A percentile compares a stretch with the other conserved stretches of the same genome.
Conservation (phyloP, 2,329 filamentous ascomycete genomes). For the Magnaporthiopsis incrustans region DNA sequence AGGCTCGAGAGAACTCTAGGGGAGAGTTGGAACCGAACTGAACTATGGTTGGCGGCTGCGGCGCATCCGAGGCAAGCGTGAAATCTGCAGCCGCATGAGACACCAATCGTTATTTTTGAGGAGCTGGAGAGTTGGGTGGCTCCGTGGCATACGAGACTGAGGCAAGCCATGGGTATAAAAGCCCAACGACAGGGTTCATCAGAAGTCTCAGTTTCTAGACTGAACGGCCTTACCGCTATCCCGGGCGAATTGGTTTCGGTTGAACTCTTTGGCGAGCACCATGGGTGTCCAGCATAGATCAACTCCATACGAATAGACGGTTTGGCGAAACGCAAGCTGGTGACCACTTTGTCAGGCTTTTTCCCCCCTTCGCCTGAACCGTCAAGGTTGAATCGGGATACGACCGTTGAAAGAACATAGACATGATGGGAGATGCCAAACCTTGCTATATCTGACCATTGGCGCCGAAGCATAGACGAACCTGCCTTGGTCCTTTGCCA, state of each 20-base stretch:
- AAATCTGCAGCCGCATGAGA: slow-evolving; percentile 39
- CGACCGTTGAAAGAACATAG: background rate
- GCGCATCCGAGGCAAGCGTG: slow-evolving; percentile 45
- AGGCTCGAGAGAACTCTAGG: slow-evolving; percentile 53
- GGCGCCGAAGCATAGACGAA: slow-evolving; percentile 54
- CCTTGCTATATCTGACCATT: slow-evolving; percentile 62
- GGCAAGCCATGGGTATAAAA: slow-evolving; percentile 10
- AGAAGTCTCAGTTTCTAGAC: background rate
- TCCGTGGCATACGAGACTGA: background rate
- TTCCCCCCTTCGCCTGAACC: background rate
- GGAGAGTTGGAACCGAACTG: slow-evolving; percentile 60
- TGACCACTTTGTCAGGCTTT: slow-evolving; percentile 11
- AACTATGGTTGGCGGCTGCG: slow-evolving; percentile 53
- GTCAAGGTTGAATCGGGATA: background rate
- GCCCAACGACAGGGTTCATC: background rate
- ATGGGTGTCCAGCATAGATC: slow-evolving; percentile 67
- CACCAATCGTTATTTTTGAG: background rate
- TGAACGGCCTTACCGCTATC: slow-evolving; percentile 41
- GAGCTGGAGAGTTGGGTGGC: too few species aligned
- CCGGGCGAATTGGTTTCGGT: slow-evolving; percentile 49
- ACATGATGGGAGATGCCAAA: slow-evolving; percentile 12
- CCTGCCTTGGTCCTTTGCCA: slow-evolving; percentile 40
- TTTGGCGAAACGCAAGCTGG: slow-evolving; percentile 61
- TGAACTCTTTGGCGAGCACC: slow-evolving; percentile 63
- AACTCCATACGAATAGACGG: slow-evolving; percentile 54